phyloP scores from a whole-genome alignment of 1,284 basidiomycete species.

The Cystobasidium sp. region DNA sequence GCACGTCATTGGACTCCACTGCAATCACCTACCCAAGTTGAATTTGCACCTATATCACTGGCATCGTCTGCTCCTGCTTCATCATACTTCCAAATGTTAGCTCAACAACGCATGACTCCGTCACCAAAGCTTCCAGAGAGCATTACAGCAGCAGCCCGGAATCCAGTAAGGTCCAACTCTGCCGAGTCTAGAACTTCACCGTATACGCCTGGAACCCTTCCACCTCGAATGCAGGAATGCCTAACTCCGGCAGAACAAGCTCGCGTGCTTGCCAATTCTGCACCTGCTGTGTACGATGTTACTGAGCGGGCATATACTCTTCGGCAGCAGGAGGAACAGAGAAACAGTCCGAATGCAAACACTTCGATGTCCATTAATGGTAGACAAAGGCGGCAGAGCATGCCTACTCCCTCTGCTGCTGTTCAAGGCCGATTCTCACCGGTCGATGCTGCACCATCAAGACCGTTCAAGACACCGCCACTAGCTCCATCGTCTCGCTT shows the following conservation, averaged over 20 bases:
- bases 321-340: constrained; percentile 3
- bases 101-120: constrained; percentile 23
- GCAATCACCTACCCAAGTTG: background rate
- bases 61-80: constrained; percentile 10
- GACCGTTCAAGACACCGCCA: constrained; percentile 44
- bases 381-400: constrained; percentile 30
- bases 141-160: background rate
- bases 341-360: background rate
- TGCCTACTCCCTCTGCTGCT: constrained; percentile 22
- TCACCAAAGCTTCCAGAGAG: constrained; percentile 5
- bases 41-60: background rate
- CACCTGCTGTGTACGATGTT: constrained; percentile 33
- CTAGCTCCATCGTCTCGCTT: constrained; percentile 45
- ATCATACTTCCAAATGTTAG: constrained; percentile 19
- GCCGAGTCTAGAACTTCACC: constrained; percentile 6
- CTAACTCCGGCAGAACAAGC: constrained; percentile 34
- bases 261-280: constrained; percentile 20
- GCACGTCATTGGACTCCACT: background rate
- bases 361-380: background rate
- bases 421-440: background rate
- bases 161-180: constrained; percentile 13
- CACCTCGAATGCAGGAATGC: constrained; percentile 10
- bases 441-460: background rate
- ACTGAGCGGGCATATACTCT: constrained; percentile 15
- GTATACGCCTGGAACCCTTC: background rate